Evolutionary conservation across 495 filamentous ascomycete genomes (phyloP), one percentile per base, ranked within the genome.

Genomic region (Trichoderma gamsii): DNA sequence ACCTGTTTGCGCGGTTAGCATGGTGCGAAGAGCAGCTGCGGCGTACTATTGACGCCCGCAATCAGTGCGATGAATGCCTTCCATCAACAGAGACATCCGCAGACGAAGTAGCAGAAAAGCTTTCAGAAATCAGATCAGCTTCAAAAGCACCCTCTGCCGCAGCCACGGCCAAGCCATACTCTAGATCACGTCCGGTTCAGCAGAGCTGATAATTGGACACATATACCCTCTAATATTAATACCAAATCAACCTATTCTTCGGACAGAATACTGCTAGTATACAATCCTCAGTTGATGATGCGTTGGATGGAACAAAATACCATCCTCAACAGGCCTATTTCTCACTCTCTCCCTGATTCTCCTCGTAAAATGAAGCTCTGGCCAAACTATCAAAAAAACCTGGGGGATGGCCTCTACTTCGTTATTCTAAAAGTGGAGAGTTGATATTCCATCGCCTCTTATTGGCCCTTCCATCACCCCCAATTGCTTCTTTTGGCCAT

Each of bases 11-110:
- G 7, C 21, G 66, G 12, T 8, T 68, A 25, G 51, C 35, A 6
- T 41, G 66, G 29, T 68, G 44, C 8, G 66, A 68, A 23, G 29
- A 51, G n/a, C 49, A 59, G 66, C 49, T 68, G 16, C 29, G 32
- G 66, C 66, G 41, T 8, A 41, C 25, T 32, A 9, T 41, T 27
- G 64, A 41, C 12, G 64, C 21, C 12, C 29, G 56, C 25, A 23
- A 25, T 4, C 56, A 61, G 27, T 61, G 56, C 12, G 23, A 29
- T 32, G 56, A 61, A 13, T 61, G 56, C 16, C 11, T 13, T 4
- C 13, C 56, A 32, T 32, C 56, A 16, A 61, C 11, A 32, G 27
- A 32, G 11, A 61, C 2, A 13, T 61, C 56, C 11, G 18, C 56
- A 5, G 27, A 18, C 0, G 56, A 61, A 21, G 27, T 32, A 4